phyloP scores from a whole-genome alignment of 75 land plant species.

The Cupressus sempervirens region DNA sequence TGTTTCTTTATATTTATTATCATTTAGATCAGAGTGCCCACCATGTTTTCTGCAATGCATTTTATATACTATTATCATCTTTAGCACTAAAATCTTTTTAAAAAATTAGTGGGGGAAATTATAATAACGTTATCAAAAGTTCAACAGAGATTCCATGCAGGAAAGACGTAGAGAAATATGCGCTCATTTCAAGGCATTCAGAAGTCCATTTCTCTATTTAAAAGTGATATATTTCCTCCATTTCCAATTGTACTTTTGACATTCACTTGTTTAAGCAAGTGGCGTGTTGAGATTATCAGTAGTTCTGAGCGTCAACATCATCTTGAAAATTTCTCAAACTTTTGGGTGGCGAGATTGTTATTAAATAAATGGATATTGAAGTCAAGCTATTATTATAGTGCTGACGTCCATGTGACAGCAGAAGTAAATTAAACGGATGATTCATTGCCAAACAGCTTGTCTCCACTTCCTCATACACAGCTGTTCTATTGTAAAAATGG shows the following conservation, averaged over 20 bases:
- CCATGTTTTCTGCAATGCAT: not conserved
- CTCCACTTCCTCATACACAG: too few relatives aligned
- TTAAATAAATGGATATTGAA: not conserved
- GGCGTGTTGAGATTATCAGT: not conserved
- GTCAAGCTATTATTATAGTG: not conserved
- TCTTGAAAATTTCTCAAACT: not conserved
- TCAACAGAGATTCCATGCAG: not conserved
- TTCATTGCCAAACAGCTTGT: not conserved
- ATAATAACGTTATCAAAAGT: not conserved
- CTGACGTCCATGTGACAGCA: not conserved
- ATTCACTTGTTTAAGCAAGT: not conserved
- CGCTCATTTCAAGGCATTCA: not conserved
- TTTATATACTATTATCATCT: not conserved
- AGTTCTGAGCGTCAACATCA: not conserved
- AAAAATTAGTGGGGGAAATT: too few relatives aligned
- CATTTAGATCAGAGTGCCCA: not conserved
- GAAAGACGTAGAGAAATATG: not conserved
- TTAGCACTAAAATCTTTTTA: not conserved
- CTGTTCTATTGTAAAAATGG: too few relatives aligned
- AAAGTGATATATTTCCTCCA: not conserved
- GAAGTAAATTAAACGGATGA: not conserved
- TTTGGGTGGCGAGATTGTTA: not conserved
- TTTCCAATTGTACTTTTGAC: not conserved
- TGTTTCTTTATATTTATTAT: not conserved
- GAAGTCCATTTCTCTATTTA: not conserved